These are phyloP conservation scores for Crithidia brevicula DNA, from an alignment of 208 protist species.

Conservation along the genomic window DNA sequence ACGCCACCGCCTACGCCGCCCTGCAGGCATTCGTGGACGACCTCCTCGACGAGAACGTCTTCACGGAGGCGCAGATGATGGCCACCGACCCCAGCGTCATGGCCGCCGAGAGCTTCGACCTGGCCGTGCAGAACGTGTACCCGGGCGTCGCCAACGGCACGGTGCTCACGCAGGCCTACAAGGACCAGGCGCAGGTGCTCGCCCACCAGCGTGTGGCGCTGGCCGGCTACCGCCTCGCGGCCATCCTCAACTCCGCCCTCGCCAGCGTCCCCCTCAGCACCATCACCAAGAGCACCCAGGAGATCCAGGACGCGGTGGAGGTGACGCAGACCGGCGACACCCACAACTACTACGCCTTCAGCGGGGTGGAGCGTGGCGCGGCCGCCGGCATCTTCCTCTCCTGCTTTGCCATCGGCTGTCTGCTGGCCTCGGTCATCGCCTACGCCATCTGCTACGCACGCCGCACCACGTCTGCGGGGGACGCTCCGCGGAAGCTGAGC, in stretches of 20 bases:
- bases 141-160: conserved; percentile 34
- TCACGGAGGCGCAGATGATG: conserved; percentile 37
- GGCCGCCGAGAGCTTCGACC: conserved; percentile 43
- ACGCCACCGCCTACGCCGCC: conserved; percentile 22
- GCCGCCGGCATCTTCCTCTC: conserved; percentile 21
- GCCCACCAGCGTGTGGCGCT: conserved; percentile 27
- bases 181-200: conserved; percentile 12
- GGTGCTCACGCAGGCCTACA: conserved; percentile 37
- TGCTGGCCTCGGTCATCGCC: conserved; percentile 12
- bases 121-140: conserved; percentile 46
- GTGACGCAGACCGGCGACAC: conserved; percentile 21
- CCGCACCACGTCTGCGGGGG: not conserved
- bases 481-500: not conserved
- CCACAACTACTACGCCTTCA: conserved; percentile 34
- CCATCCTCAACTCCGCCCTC: conserved; percentile 31
- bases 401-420: conserved; percentile 21
- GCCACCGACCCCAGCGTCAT: conserved; percentile 35
- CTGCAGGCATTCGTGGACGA: conserved; percentile 42
- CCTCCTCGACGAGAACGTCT: conserved; percentile 31
- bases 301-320: conserved; percentile 15
- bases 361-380: conserved; percentile 14
- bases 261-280: conserved; percentile 23
- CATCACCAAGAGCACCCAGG: conserved; percentile 17
- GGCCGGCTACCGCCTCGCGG: conserved; percentile 41
- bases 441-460: not conserved